A percentile compares a stretch with the other conserved stretches of the same genome.
Conservation (phyloP, 257 asterid genomes). For the Solanum clarkiae region DNA sequence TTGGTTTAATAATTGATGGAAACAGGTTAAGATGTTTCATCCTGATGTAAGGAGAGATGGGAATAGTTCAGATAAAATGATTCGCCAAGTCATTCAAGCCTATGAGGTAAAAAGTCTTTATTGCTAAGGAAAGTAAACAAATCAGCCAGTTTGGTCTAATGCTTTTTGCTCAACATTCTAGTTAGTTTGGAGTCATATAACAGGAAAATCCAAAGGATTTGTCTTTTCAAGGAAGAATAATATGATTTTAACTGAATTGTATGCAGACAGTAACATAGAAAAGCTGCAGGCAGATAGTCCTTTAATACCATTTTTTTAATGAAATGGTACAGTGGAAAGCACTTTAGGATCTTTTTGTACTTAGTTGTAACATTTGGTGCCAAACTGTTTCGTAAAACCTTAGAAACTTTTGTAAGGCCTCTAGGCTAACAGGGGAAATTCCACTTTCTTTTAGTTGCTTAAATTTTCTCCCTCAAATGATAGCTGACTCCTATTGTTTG, state of each 20-base stretch:
- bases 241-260: neutral
- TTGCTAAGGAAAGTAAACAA: neutral
- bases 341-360: neutral
- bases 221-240: neutral
- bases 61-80: slow-evolving; percentile 48
- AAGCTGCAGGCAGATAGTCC: neutral
- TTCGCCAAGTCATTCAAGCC: slow-evolving; percentile 78
- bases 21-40: slow-evolving; percentile 74
- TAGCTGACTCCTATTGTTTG: slow-evolving; percentile 11
- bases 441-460: neutral
- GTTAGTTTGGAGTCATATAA: neutral
- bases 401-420: neutral
- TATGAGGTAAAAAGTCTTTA: slow-evolving; percentile 40
- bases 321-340: neutral
- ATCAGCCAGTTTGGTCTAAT: neutral
- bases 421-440: neutral
- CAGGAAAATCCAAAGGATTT: neutral
- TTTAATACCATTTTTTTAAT: neutral
- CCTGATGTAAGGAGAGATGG: slow-evolving; percentile 58
- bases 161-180: neutral
- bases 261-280: neutral
- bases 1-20: neutral
- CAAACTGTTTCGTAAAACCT: neutral
- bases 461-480: neutral
- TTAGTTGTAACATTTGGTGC: neutral